A percentile compares a stretch with the other conserved stretches of the same genome.
Conservation (phyloP, 2,329 filamentous ascomycete genomes). For the Aspergillus proliferans region DNA sequence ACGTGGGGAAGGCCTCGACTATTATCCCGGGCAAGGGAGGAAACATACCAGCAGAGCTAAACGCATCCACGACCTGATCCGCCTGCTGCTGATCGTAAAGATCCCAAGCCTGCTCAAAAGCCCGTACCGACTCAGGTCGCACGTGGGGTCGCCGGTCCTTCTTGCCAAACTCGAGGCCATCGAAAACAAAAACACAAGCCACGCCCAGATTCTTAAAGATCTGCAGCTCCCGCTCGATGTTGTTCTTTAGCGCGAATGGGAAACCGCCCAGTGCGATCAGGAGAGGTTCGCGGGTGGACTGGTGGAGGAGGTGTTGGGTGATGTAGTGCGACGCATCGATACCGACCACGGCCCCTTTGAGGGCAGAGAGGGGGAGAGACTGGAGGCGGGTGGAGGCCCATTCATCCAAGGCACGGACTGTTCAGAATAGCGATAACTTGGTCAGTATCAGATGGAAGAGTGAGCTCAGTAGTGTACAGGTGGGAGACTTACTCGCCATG, state of each 20-base stretch:
- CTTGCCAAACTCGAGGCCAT: constrained; percentile 73
- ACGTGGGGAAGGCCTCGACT: neutral
- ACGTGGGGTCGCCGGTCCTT: constrained; percentile 60
- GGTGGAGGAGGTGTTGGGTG: constrained; percentile 64
- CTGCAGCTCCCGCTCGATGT: constrained; percentile 71
- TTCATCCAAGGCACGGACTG: constrained; percentile 50
- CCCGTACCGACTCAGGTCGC: constrained; percentile 57
- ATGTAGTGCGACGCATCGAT: constrained; percentile 90
- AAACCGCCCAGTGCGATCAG: constrained; percentile 83
- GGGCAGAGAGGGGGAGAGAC: constrained; percentile 59
- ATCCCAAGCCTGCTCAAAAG: constrained; percentile 75
- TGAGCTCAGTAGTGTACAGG: constrained; percentile 3
- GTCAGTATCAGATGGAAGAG: constrained; percentile 3
- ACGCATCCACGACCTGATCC: constrained; percentile 74
- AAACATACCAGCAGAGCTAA: constrained; percentile 68
- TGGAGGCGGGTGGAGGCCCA: constrained; percentile 51
- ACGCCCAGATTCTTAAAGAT: constrained; percentile 64
- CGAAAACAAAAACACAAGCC: constrained; percentile 83
- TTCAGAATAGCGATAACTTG: constrained; percentile 1
- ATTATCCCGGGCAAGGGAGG: neutral
- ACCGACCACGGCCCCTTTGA: constrained; percentile 69
- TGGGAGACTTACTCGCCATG: constrained; percentile 33
- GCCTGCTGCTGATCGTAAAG: constrained; percentile 78
- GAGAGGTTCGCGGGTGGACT: constrained; percentile 73
- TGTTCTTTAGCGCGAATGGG: constrained; percentile 68